Evolutionary conservation across 164 flowering plant genomes (phyloP).

Genomic region (Stephania cephalantha): DNA sequence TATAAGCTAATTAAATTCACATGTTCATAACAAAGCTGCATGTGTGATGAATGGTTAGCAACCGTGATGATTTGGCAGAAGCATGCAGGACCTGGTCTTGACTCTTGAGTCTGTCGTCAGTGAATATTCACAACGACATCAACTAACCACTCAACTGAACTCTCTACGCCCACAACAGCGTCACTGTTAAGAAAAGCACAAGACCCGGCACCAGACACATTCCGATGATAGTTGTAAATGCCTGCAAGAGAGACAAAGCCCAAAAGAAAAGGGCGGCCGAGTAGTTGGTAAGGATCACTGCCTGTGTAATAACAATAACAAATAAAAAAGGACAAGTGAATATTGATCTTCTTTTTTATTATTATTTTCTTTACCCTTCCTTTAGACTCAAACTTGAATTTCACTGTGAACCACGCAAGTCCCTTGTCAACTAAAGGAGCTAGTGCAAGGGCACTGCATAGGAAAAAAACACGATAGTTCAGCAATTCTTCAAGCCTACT

Average conservation of each 20-base stretch:
- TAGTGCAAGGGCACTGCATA: constrained; percentile 78
- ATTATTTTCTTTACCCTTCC: constrained; percentile 40
- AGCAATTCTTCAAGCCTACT: not conserved
- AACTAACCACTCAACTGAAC: not conserved
- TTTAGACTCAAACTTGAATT: constrained; percentile 56
- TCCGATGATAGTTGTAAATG: constrained; percentile 53
- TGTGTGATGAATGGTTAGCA: not conserved
- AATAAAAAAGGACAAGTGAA: not conserved
- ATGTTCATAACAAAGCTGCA: not conserved
- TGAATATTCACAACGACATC: not conserved
- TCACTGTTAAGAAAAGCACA: constrained; percentile 48
- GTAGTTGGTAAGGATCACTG: not conserved
- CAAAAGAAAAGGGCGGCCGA: too few species aligned
- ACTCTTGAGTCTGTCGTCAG: not conserved
- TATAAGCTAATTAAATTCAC: not conserved
- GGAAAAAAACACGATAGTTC: not conserved
- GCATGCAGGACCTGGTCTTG: not conserved
- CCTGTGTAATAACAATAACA: too few species aligned
- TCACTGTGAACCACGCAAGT: constrained; percentile 72
- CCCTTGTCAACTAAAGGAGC: constrained; percentile 80
- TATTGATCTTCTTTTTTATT: not conserved
- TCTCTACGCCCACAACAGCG: constrained; percentile 54
- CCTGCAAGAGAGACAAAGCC: constrained; percentile 30
- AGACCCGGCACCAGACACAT: constrained; percentile 57
- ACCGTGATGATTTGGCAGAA: not conserved